These are phyloP conservation scores for Aegilops longissima DNA, from an alignment of 176 grass and related monocot genomes.

Conservation along the genomic window DNA sequence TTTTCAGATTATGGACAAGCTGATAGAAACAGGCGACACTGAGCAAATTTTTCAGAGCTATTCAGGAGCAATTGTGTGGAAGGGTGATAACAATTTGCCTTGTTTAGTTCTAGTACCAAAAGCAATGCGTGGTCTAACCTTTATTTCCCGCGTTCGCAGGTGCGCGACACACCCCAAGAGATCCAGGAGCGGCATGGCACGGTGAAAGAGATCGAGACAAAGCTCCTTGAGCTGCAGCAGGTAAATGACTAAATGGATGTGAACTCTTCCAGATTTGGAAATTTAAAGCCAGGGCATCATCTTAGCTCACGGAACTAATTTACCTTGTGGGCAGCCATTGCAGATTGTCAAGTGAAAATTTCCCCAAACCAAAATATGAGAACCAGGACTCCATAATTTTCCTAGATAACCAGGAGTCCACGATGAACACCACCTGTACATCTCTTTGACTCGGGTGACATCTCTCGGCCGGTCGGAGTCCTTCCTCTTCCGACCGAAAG, in stretches of 20 bases:
- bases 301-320: too few relatives aligned
- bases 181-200: slow-evolving; percentile 82
- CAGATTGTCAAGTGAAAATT: too few relatives aligned
- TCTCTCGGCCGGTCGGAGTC: too few relatives aligned
- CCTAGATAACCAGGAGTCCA: too few relatives aligned
- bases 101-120: background rate
- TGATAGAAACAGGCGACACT: too few relatives aligned
- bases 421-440: too few relatives aligned
- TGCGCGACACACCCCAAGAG: slow-evolving; percentile 45
- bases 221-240: slow-evolving; percentile 83
- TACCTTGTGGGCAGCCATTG: too few relatives aligned
- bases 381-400: too few relatives aligned
- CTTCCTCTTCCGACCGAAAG: too few relatives aligned
- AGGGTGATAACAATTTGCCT: slow-evolving; percentile 39
- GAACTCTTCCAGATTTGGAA: background rate
- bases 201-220: slow-evolving; percentile 75
- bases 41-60: slow-evolving; percentile 40
- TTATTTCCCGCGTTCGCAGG: slow-evolving; percentile 34
- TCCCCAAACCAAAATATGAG: too few relatives aligned
- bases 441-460: too few relatives aligned
- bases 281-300: background rate
- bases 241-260: slow-evolving; percentile 22
- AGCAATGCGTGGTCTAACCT: background rate
- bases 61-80: slow-evolving; percentile 85
- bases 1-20: too few relatives aligned